phyloP scores from a whole-genome alignment of 108 stramenopile genomes.

The Aureococcus anophagefferens region DNA sequence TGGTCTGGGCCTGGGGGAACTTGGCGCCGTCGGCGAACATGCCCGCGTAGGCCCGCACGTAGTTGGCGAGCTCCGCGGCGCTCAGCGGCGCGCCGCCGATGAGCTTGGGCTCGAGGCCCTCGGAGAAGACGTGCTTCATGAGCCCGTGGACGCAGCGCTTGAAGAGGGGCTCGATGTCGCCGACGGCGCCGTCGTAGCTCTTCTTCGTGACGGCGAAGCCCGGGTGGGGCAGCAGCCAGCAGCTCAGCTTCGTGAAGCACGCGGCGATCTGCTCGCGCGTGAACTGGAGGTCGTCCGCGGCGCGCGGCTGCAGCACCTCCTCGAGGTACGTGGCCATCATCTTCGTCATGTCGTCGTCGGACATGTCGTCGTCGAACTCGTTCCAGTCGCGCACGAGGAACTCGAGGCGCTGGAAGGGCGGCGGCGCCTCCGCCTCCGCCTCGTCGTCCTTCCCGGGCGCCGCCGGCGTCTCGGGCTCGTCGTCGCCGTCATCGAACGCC shows the following conservation, averaged over 20 bases:
- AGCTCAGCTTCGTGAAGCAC: conserved; percentile 80
- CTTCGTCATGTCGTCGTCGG: conserved; percentile 63
- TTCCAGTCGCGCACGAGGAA: conserved; percentile 98
- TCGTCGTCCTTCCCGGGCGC: conserved; percentile 1
- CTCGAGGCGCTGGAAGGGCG: conserved; percentile 80
- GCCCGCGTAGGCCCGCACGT: conserved; percentile 79
- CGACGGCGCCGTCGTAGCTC: conserved; percentile 75
- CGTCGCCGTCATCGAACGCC: too few relatives aligned
- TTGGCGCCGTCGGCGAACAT: conserved; percentile 79
- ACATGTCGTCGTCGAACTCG: conserved; percentile 48
- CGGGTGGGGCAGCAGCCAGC: conserved; percentile 90
- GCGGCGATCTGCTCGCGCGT: conserved; percentile 80
- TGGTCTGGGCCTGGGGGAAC: conserved; percentile 87
- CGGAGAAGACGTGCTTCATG: conserved; percentile 69
- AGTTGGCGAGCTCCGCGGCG: conserved; percentile 74
- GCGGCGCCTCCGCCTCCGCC: conserved; percentile 16
- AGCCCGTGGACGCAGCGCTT: conserved; percentile 71
- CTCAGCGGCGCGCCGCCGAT: conserved; percentile 77
- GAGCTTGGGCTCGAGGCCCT: conserved; percentile 60
- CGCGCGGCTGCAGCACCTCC: conserved; percentile 62
- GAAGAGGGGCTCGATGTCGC: conserved; percentile 68
- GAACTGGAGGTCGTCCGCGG: conserved; percentile 72
- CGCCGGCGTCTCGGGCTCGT: neutral
- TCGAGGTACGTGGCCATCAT: conserved; percentile 76
- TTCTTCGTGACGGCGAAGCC: conserved; percentile 86